Evolutionary conservation across 202 grass and related monocot species (phyloP).

Genomic region (Setaria italica): DNA sequence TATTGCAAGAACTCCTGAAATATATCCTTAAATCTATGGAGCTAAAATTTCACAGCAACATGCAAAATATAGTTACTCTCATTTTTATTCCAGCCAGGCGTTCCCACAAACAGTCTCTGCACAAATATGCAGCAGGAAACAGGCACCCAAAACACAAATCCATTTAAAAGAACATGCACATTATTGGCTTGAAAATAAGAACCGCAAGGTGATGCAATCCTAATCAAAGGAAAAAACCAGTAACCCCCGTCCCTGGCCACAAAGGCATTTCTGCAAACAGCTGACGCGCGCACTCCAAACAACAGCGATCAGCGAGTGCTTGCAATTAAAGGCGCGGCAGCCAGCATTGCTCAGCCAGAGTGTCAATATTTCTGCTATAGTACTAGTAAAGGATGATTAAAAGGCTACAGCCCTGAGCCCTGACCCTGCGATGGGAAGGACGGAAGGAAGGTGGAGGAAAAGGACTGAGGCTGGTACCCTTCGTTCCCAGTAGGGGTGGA

Average conservation of each 20-base stretch:
- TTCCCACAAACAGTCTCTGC: slow-evolving; percentile 37
- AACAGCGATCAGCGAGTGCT: neutral
- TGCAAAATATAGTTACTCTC: neutral
- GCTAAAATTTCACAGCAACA: neutral
- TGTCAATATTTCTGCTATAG: neutral
- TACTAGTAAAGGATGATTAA: neutral
- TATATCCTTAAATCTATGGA: neutral
- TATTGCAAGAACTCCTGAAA: neutral
- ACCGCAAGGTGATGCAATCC: neutral
- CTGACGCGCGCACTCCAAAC: neutral
- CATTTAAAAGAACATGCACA: neutral
- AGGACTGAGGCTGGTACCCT: slow-evolving; percentile 51
- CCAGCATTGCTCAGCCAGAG: neutral
- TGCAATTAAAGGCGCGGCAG: neutral
- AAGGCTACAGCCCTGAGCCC: neutral
- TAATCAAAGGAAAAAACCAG: neutral
- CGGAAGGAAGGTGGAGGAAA: neutral
- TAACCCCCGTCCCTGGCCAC: neutral
- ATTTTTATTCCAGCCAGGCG: slow-evolving; percentile 1
- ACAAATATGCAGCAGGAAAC: neutral
- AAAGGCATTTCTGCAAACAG: slow-evolving; percentile 53
- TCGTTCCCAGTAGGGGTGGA: slow-evolving; percentile 84
- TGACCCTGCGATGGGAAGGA: too few species aligned
- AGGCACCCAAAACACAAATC: neutral
- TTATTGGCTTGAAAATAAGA: neutral